These are phyloP conservation scores for Inonotus obliquus DNA, from an alignment of 1,284 basidiomycete species.

Conservation along the genomic window DNA sequence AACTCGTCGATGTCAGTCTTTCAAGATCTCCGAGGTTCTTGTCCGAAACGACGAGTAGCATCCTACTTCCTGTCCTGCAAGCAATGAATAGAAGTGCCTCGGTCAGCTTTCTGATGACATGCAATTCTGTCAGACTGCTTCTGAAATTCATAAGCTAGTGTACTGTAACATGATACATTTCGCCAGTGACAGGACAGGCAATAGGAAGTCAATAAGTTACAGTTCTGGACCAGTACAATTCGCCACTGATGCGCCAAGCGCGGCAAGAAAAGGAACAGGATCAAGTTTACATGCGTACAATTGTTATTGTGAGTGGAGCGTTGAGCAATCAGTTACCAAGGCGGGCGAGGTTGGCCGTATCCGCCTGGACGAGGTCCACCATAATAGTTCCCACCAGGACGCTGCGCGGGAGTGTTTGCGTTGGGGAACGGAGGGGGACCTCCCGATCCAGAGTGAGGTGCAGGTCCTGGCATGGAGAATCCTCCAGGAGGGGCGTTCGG, in stretches of 20 bases:
- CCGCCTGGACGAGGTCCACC: conserved; percentile 9
- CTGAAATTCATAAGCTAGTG: not conserved
- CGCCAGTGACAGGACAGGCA: not conserved
- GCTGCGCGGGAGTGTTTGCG: conserved; percentile 1
- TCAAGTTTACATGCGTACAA: not conserved
- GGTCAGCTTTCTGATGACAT: no score
- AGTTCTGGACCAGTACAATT: not conserved
- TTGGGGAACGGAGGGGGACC: conserved; percentile 6
- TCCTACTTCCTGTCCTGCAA: no score
- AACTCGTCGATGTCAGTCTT: not conserved
- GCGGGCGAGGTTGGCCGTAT: conserved; percentile 4
- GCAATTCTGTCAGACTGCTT: no score
- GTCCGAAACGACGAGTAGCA: no score
- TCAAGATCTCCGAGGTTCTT: not conserved
- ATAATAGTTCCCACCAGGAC: conserved; percentile 13
- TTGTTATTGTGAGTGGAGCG: not conserved
- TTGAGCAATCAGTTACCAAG: not conserved
- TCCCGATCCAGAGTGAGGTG: conserved; percentile 4
- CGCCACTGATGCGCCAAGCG: not conserved
- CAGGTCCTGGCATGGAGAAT: conserved; percentile 14
- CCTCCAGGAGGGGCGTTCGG: conserved; percentile 7
- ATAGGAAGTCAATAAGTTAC: not conserved
- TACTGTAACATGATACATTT: not conserved
- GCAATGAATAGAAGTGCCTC: no score
- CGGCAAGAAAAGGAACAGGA: not conserved